Evolutionary conservation across 306 rosid species (phyloP).

Genomic region (Carpinus fangiana): DNA sequence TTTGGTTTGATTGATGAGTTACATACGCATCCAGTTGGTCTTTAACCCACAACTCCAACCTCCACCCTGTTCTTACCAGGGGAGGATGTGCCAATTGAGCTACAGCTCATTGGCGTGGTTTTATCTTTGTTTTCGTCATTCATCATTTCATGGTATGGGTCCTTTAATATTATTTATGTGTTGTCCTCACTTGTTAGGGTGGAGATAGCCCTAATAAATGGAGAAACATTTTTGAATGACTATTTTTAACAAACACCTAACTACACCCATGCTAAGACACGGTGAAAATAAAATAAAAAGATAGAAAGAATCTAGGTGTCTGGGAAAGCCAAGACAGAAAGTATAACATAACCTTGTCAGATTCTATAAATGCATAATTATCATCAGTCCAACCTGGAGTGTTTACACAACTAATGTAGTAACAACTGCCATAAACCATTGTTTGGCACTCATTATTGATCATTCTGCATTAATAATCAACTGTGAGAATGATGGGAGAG

Average conservation of each 20-base stretch:
- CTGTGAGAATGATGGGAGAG: neutral
- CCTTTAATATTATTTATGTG: neutral
- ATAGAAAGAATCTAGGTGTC: neutral
- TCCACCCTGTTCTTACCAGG: neutral
- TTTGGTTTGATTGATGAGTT: neutral
- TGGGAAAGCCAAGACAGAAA: neutral
- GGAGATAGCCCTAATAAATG: neutral
- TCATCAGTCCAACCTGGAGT: neutral
- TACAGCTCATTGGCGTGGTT: neutral
- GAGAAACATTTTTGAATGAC: neutral
- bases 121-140: neutral
- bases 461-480: neutral
- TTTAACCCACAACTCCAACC: neutral
- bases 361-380: neutral
- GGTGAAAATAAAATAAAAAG: neutral
- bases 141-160: neutral
- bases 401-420: neutral
- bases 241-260: neutral
- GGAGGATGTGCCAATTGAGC: conserved; percentile 1
- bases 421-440: neutral
- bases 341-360: neutral
- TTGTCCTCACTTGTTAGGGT: neutral
- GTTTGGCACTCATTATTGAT: neutral
- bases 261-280: neutral
- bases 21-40: neutral